phyloP scores from a whole-genome alignment of 257 asterid species.

The Pogostemon cablin region DNA sequence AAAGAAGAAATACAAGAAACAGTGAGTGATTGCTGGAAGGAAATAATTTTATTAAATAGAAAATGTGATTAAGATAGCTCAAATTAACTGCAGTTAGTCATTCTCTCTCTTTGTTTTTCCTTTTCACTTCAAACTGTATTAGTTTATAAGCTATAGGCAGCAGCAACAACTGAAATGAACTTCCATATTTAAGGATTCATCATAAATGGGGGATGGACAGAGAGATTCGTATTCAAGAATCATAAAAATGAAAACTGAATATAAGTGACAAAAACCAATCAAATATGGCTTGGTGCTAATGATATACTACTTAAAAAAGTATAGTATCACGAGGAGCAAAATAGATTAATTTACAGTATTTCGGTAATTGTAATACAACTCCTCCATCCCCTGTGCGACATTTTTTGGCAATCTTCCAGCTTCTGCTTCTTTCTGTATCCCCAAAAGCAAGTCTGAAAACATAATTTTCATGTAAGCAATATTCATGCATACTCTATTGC shows the following conservation, averaged over 20 bases:
- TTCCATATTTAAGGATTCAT: constrained; percentile 19
- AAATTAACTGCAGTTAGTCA: background rate
- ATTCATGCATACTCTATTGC: constrained; percentile 24
- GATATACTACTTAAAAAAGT: constrained; percentile 21
- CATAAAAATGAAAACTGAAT: constrained; percentile 19
- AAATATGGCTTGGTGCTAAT: background rate
- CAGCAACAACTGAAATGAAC: background rate
- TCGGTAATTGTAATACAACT: constrained; percentile 78
- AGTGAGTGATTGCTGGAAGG: constrained; percentile 3
- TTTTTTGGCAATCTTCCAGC: constrained; percentile 72
- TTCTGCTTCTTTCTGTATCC: constrained; percentile 70
- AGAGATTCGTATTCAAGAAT: constrained; percentile 7
- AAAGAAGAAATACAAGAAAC: background rate
- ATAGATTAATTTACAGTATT: constrained; percentile 72
- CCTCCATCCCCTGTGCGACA: constrained; percentile 83
- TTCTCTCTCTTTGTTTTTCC: background rate
- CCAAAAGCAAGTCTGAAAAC: constrained; percentile 69
- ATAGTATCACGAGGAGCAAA: constrained; percentile 36
- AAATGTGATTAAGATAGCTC: background rate
- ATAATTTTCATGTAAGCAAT: constrained; percentile 31
- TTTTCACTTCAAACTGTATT: background rate
- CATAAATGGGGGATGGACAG: background rate
- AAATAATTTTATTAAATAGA: background rate
- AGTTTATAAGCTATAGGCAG: constrained; percentile 15
- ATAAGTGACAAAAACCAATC: constrained; percentile 25